Conservation (phyloP, 1,284 basidiomycete species). For the Puccinia triticina region DNA sequence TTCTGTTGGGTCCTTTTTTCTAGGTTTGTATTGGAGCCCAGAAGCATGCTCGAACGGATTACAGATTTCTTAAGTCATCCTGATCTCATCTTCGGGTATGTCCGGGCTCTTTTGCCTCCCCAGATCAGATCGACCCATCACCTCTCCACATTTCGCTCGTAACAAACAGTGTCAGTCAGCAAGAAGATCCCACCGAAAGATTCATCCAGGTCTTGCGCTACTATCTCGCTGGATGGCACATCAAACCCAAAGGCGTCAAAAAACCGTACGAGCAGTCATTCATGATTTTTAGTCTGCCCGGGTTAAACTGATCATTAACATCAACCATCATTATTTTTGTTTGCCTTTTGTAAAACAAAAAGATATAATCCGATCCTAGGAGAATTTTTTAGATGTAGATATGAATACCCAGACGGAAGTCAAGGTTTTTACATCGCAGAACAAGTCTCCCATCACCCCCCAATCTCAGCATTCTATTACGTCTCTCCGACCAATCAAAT, state of each 20-base stretch:
- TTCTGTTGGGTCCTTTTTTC: conserved; percentile 56
- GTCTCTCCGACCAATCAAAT: conserved; percentile 83
- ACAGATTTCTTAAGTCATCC: conserved; percentile 99
- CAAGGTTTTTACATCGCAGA: conserved; percentile 96
- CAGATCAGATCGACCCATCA: background rate
- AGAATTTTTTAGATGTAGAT: conserved; percentile 95
- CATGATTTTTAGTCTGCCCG: background rate
- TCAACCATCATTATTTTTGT: background rate
- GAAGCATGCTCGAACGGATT: conserved; percentile 91
- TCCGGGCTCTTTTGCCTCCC: conserved; percentile 56
- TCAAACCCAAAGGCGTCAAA: conserved; percentile 99
- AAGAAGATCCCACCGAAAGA: conserved; percentile 80
- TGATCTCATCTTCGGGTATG: conserved; percentile 91
- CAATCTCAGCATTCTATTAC: conserved; percentile 96
- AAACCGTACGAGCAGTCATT: conserved; percentile 73
- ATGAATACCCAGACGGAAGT: conserved; percentile 87
- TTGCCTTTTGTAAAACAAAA: conserved; percentile 45
- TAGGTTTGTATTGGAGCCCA: conserved; percentile 90
- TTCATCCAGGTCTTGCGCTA: conserved; percentile 90
- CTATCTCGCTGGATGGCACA: conserved; percentile 99
- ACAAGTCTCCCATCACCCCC: conserved; percentile 73
- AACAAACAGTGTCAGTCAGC: conserved; percentile 69
- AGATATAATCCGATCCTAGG: conserved; percentile 96
- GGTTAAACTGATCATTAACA: background rate
- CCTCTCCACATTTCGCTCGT: background rate